Evolutionary conservation across 352 stramenopile species (phyloP), one percentile per base, ranked within the genome.

Genomic region (Discostella stelligera): DNA sequence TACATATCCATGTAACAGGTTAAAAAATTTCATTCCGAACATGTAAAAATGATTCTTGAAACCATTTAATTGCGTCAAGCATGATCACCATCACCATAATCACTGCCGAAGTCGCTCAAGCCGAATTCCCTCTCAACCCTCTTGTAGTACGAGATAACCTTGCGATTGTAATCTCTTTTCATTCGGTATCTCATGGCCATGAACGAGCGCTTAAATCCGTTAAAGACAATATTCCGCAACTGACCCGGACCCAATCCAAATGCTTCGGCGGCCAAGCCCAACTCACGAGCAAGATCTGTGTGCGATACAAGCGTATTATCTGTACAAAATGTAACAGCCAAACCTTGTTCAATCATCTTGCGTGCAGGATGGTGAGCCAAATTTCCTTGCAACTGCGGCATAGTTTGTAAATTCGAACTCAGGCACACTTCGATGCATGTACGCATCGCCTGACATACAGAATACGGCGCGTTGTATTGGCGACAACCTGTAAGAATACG

Each of bases 221-320:
- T 95, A 54, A 95, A 74, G 23, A 96, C 66, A 67, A 95, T 90
- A 60, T 90, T 85, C 25, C 90, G 84, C 74, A 96, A 66, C 67
- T 96, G 90, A 37, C 79, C 82, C 25, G 92, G 86, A 16, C 87
- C 90, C 18, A 96, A 80, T 48, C 90, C 60, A 66, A 96, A 95
- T 13, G 91, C 91, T 55, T 96, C 91, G 59, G 89, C 92, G 8
- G 92, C 91, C 41, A 96, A 82, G 13, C 87, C 91, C 71, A 96
- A 85, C 65, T 96, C 93, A 48, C 80, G 83, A 41, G 95, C 81
- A 82, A 96, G 95, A 78, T 94, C 85, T 37, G 93, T 96, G 71
- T 95, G 88, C 49, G 89, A 95, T 0, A 96, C 92, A 4, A 91
- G 94, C 74, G 89, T 94, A 72, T 96, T 96, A 83, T 96, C 93